phyloP scores from a whole-genome alignment of 139 green algal genomes.

The Tetradesmus obliquus region DNA sequence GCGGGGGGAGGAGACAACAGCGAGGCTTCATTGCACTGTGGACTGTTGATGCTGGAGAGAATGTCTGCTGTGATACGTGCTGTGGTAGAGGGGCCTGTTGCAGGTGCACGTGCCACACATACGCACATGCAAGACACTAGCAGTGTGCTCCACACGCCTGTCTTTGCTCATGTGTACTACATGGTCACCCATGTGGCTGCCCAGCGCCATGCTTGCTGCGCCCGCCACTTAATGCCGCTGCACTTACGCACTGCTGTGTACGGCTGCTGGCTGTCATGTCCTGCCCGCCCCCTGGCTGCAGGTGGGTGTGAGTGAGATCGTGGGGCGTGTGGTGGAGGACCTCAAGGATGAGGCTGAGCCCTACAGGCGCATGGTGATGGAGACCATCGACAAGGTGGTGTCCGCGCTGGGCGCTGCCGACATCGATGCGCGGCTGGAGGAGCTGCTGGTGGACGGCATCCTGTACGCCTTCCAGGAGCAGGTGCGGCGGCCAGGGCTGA shows the following conservation, averaged over 20 bases:
- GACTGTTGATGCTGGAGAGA: no score
- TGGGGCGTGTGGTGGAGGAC: constrained; percentile 96
- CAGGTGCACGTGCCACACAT: no score
- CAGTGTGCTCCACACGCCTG: no score
- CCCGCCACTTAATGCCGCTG: no score
- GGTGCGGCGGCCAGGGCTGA: constrained; percentile 46
- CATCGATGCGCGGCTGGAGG: constrained; percentile 96
- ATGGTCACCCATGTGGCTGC: no score
- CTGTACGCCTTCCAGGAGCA: constrained; percentile 99
- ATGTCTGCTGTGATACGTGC: no score
- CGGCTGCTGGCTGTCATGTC: neutral
- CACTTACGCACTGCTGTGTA: constrained; percentile 38
- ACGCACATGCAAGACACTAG: no score
- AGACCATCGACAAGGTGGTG: constrained; percentile 97
- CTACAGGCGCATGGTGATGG: constrained; percentile 97
- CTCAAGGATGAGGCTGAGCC: constrained; percentile 99
- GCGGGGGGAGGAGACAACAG: neutral
- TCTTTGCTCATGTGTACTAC: no score
- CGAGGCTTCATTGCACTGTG: no score
- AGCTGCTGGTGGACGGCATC: constrained; percentile 98
- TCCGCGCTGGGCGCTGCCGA: constrained; percentile 89
- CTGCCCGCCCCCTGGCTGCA: constrained; percentile 60
- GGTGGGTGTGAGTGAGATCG: constrained; percentile 90
- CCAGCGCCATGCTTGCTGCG: no score
- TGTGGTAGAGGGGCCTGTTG: no score